A percentile compares a stretch with the other conserved stretches of the same genome.
phyloP scores from a whole-genome alignment of 768 basidiomycete species.

The Rhodotorula babjevae region DNA sequence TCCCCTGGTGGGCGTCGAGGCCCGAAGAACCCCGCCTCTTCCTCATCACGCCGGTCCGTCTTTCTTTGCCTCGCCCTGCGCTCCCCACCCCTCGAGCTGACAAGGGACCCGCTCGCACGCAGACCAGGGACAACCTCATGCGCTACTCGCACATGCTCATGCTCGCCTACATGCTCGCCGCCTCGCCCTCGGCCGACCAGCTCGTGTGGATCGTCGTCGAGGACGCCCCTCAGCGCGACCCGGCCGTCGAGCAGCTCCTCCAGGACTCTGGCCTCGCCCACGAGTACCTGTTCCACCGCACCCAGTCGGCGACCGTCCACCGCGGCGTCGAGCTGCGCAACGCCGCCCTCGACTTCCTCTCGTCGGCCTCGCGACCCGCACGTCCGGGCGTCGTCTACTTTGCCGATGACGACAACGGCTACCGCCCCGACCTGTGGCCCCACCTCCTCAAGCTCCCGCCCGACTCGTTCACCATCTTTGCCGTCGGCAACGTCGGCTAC shows the following conservation, averaged over 20 bases:
- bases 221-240: not conserved
- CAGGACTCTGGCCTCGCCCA: not conserved
- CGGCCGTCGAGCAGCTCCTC: not conserved
- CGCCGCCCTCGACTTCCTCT: conserved; percentile 1
- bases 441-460: not conserved
- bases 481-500: conserved; percentile 7
- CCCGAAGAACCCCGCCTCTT: too few relatives aligned
- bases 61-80: too few relatives aligned
- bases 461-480: not conserved
- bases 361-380: too few relatives aligned
- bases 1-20: too few relatives aligned
- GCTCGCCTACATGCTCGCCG: not conserved
- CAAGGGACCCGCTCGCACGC: too few relatives aligned
- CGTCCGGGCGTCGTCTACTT: conserved; percentile 4
- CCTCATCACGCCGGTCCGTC: too few relatives aligned
- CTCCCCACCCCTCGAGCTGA: too few relatives aligned
- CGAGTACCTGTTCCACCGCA: not conserved
- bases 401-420: conserved; percentile 15
- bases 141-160: not conserved
- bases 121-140: not conserved
- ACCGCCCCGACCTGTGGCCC: not conserved
- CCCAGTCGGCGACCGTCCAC: not conserved
- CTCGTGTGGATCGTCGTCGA: not conserved
- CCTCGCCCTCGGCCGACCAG: not conserved
- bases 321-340: conserved; percentile 7